These are phyloP conservation scores for Aspergillus heteromorphus DNA, from an alignment of 495 filamentous ascomycete species.

Conservation along the genomic window DNA sequence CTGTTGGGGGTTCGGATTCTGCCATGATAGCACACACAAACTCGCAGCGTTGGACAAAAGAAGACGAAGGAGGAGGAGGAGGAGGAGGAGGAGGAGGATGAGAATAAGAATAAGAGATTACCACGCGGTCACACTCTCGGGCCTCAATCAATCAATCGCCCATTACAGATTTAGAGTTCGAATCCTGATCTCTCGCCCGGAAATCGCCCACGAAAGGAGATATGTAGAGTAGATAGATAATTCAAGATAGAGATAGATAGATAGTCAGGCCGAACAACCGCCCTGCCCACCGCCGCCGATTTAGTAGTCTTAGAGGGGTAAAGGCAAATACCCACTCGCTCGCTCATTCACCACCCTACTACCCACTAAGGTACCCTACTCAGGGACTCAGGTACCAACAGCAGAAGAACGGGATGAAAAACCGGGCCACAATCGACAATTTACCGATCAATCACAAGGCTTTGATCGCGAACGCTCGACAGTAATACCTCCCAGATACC, in stretches of 20 bases:
- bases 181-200: not conserved
- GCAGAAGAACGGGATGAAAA: not conserved
- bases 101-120: not conserved
- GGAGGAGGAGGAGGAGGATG: not conserved
- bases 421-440: not conserved
- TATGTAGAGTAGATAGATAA: not conserved
- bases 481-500: no score
- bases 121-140: not conserved
- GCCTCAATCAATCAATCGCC: not conserved
- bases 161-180: not conserved
- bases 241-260: not conserved
- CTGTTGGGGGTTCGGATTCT: conserved; percentile 4
- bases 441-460: no score
- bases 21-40: conserved; percentile 3
- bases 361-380: not conserved
- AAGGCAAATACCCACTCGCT: not conserved
- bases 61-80: no score
- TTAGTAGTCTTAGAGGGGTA: not conserved
- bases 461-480: not conserved
- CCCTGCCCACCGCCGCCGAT: not conserved
- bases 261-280: not conserved
- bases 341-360: not conserved
- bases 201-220: not conserved
- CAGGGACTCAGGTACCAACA: not conserved
- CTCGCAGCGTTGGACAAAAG: not conserved